Base-by-base conservation (phyloP, 169 alveolate genomes). In the Cryptosporidium tyzzeri region DNA sequence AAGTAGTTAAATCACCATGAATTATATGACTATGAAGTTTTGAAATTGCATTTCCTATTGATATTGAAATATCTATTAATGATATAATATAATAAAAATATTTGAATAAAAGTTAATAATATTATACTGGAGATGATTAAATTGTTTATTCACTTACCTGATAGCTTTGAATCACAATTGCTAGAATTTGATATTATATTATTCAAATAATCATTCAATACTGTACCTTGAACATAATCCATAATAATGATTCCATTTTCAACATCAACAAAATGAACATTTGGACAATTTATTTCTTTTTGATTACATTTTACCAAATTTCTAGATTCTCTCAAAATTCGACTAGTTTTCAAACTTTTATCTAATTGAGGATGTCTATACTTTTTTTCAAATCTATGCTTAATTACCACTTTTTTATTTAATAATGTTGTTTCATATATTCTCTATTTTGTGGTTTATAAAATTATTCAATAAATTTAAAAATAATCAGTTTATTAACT, bases 1-100 rank as follows among this genome's bases (percentile, higher is more conserved):
- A 80, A 39, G 80, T 48, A 21, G 89, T 80, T 62, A 80, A 39
- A 29, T 80, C 89, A 3, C 89, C 89, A 50, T 80, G 89, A 26
- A 80, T 80, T 26, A 80, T 55, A 37, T 65, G 65, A 48, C 44
- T 26, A 10, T 80, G 89, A 3, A 80, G 41, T 5, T 44, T 80
- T 26, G 89, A 59, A 8, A 80, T 80, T 39, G 89, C 44, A 41
- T 10, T 29, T 41, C 89, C 89, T 18, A 80, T 62, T 31, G 29
- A 29, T n/a, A 21, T 21, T 12, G 80, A 59, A 7, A 80, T 44
- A n/a, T 80, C 89, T 80, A 58, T n/a, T 26, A 18, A 71, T 16
- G 9, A 9, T 41, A 41, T 39, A 39, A 39, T 39, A 5, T 39
- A 37, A 37, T 37, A 12, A 14, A 48, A 23, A 71, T 8, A 45